Evolutionary conservation across 2,329 filamentous ascomycete genomes (phyloP), one percentile per base, ranked within the genome.

Genomic region (Exophiala aquamarina): DNA sequence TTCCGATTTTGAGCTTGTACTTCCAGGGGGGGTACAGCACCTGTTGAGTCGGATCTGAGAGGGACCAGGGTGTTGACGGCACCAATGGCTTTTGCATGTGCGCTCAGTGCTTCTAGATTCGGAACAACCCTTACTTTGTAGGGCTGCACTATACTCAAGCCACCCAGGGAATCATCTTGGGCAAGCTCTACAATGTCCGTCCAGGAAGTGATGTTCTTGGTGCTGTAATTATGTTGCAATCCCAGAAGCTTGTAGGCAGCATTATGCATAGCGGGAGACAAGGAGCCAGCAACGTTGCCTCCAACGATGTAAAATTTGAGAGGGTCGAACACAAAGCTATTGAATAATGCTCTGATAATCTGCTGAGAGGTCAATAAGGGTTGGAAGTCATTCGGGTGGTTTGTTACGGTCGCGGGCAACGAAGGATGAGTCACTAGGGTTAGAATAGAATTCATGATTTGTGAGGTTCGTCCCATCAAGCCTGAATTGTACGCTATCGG

Each of bases 1-100:
- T 71, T 71, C 35, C 69, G 64, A 40, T 67, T 66, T 44, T 61
- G 63, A 29, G 68, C 68, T 54, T 72, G 69, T 40, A 69, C 62
- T 39, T 64, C 58, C 9, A 71, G 57, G 3, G 66, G 58, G 36
- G 63, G 66, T 47, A 70, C 62, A 1, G 59, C 62, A 11, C 66
- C 68, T 33, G 69, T 62, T 3, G 66, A 53, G 4, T 62, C 52
- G 1, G 62, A 64, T 18, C 68, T 67, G n/a, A 72, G 54, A 11
- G 69, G 69, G 60, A 72, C 67, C 13, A 72, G 65, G 0, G 69
- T 72, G 49, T 72, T 72, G 47, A 72, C 65, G 2, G 69, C 69
- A 2, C 69, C 69, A n/a, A 72, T 71, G 3, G 68, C 68, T 47
- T 70, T 67, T n/a, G 67, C 69, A 44, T 72, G 67, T 13, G 62